Evolutionary conservation across 2,329 filamentous ascomycete genomes (phyloP).

Genomic region (Annulohypoxylon truncatum): DNA sequence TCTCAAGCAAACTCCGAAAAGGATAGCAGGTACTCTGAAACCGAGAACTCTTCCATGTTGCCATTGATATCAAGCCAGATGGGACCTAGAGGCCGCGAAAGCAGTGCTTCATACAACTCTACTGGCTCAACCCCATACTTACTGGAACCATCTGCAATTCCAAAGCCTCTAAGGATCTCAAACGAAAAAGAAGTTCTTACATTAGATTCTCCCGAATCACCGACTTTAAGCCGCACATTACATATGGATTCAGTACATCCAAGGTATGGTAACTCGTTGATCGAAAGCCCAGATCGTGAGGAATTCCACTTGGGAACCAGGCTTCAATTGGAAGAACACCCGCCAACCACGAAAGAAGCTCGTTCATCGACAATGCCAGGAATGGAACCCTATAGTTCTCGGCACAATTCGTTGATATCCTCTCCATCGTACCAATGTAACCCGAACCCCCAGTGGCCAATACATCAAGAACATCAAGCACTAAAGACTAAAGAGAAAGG

Average conservation of each 20-base stretch:
- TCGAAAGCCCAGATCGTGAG: neutral
- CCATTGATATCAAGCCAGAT: neutral
- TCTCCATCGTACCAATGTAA: neutral
- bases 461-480: constrained; percentile 7
- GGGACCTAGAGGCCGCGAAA: neutral
- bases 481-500: constrained; percentile 9
- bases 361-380: neutral
- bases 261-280: neutral
- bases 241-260: neutral
- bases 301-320: neutral
- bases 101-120: neutral
- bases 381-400: neutral
- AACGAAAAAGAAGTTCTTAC: neutral
- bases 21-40: neutral
- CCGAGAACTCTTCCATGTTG: neutral
- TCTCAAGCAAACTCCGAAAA: neutral
- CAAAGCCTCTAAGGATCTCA: neutral
- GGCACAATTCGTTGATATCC: neutral
- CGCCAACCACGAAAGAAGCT: neutral
- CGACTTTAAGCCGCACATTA: neutral
- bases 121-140: neutral
- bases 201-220: neutral
- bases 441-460: neutral
- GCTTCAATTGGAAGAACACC: neutral
- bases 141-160: neutral